phyloP scores from a whole-genome alignment of 164 flowering plant species.

The Chimonanthus praecox region DNA sequence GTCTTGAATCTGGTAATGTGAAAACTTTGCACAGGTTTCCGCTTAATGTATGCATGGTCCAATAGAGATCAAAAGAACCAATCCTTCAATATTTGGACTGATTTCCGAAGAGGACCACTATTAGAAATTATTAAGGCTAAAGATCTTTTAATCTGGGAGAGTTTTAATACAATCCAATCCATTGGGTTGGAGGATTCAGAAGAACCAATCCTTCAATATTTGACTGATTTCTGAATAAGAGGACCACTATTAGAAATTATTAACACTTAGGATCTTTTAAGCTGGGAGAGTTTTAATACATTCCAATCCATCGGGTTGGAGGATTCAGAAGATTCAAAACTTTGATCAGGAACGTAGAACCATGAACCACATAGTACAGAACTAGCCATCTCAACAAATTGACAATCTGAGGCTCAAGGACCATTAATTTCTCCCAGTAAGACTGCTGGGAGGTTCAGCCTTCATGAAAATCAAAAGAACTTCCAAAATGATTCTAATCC shows the following conservation, averaged over 20 bases:
- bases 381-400: neutral
- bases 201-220: too few species aligned
- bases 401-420: neutral
- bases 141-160: neutral
- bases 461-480: neutral
- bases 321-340: too few species aligned
- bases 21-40: neutral
- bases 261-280: neutral
- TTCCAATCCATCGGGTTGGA: neutral
- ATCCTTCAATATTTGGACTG: neutral
- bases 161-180: neutral
- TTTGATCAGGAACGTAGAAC: too few species aligned
- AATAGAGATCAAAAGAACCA: neutral
- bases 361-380: too few species aligned
- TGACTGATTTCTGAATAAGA: neutral
- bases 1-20: neutral
- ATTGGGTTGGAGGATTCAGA: too few species aligned
- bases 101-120: neutral
- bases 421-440: neutral
- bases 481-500: neutral
- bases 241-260: neutral
- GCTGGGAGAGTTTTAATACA: neutral
- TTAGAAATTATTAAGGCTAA: neutral
- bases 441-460: too few species aligned
- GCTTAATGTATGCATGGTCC: neutral